These are phyloP conservation scores for Aspergillus caelatus DNA, from an alignment of 2,329 filamentous ascomycete genomes.

Conservation along the genomic window DNA sequence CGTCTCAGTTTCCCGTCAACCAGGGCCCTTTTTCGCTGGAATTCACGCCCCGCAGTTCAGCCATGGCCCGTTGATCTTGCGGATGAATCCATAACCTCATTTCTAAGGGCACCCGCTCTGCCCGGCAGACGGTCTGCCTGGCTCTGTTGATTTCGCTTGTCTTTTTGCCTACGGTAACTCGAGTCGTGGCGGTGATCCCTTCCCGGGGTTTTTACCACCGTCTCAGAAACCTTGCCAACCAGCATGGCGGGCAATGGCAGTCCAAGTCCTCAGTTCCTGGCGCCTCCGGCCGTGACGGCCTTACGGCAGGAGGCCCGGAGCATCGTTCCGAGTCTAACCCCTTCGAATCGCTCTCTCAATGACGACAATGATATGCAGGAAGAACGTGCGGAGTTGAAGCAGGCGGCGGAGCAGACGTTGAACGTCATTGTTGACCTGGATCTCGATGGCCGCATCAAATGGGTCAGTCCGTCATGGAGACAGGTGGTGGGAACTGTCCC, in stretches of 20 bases:
- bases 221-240: conserved; percentile 22
- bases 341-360: conserved; percentile 69
- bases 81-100: conserved; percentile 44
- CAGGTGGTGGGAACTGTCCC: conserved; percentile 84
- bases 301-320: conserved; percentile 47
- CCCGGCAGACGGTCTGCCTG: conserved; percentile 47
- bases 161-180: conserved; percentile 3
- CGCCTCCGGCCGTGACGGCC: conserved; percentile 48
- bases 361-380: conserved; percentile 87
- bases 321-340: conserved; percentile 34
- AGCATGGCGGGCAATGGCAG: conserved; percentile 48
- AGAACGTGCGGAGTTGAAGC: conserved; percentile 88
- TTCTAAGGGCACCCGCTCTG: conserved; percentile 46
- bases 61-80: conserved; percentile 45
- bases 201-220: conserved; percentile 10
- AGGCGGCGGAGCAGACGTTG: conserved; percentile 92
- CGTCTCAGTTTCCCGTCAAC: conserved; percentile 24
- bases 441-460: conserved; percentile 85
- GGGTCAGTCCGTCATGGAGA: conserved; percentile 95
- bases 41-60: conserved; percentile 24
- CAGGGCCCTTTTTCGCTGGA: conserved; percentile 22
- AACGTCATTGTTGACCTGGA: conserved; percentile 96
- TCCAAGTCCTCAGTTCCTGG: conserved; percentile 42
- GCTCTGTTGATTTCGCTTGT: conserved; percentile 21
- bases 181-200: conserved; percentile 4